A percentile compares a stretch with the other conserved stretches of the same genome.
phyloP scores from a whole-genome alignment of 108 stramenopile species.

The Phaeodactylum tricornutum region DNA sequence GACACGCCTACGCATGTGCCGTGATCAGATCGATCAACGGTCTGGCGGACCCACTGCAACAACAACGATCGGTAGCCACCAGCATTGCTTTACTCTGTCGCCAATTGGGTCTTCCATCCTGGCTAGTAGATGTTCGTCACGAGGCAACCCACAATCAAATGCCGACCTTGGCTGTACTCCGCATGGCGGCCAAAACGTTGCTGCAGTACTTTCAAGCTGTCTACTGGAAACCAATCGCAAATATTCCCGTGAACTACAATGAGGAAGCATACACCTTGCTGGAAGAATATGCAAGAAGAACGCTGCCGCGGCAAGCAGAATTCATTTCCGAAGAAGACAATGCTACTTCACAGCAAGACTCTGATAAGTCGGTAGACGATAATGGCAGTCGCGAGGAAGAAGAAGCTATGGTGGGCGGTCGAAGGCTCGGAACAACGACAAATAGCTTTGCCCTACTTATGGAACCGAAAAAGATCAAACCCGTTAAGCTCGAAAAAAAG shows the following conservation, averaged over 20 bases:
- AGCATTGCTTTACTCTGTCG: constrained; percentile 49
- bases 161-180: constrained; percentile 49
- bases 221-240: constrained; percentile 47
- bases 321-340: background rate
- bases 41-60: constrained; percentile 58
- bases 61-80: constrained; percentile 38
- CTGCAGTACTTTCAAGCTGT: constrained; percentile 45
- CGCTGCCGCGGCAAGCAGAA: background rate
- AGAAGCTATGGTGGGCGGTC: constrained; percentile 9
- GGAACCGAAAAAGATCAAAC: constrained; percentile 6
- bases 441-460: constrained; percentile 4
- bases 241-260: background rate
- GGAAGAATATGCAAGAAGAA: constrained; percentile 1
- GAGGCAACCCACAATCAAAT: constrained; percentile 72
- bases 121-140: constrained; percentile 80
- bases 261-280: constrained; percentile 2
- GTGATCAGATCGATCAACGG: constrained; percentile 78
- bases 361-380: background rate
- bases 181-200: constrained; percentile 50
- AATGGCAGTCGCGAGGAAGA: constrained; percentile 1
- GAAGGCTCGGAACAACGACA: constrained; percentile 10
- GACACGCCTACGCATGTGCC: constrained; percentile 56
- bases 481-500: constrained; percentile 2
- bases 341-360: background rate
- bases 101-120: constrained; percentile 59